These are phyloP conservation scores for Globisporangium canariense DNA, from an alignment of 352 stramenopile genomes.

Conservation along the genomic window DNA sequence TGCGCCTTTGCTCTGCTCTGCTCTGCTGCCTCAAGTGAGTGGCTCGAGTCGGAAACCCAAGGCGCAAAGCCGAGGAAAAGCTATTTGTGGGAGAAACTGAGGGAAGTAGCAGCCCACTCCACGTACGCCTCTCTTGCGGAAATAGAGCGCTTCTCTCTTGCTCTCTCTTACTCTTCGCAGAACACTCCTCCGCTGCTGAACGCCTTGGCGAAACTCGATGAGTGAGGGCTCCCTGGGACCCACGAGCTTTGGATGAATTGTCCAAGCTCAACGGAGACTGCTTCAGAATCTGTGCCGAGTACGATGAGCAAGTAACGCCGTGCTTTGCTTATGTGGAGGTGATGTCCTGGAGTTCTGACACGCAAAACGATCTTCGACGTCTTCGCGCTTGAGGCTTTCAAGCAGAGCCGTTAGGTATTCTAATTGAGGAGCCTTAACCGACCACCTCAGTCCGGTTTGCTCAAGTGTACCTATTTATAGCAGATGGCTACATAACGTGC, in stretches of 20 bases:
- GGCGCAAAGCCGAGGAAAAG: neutral
- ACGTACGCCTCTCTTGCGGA: neutral
- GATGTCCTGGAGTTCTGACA: slow-evolving; percentile 5
- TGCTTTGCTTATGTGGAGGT: too few species aligned
- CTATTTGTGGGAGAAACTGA: slow-evolving; percentile 3
- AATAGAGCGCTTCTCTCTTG: neutral
- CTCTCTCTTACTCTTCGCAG: neutral
- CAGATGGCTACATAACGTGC: neutral
- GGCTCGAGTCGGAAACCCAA: slow-evolving; percentile 4
- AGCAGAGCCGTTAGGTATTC: neutral
- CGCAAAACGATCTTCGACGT: slow-evolving; percentile 7
- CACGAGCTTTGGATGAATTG: too few species aligned
- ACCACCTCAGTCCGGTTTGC: neutral
- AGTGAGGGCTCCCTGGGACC: neutral
- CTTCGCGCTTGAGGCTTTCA: neutral
- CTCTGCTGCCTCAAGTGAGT: neutral
- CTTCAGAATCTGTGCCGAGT: slow-evolving; percentile 8
- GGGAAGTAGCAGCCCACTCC: neutral
- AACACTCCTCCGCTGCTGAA: neutral
- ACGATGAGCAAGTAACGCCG: neutral
- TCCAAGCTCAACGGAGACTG: neutral
- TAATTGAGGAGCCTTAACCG: neutral
- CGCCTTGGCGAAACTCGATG: neutral
- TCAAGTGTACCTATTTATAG: slow-evolving; percentile 7
- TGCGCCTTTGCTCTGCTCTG: neutral